These are phyloP conservation scores for Ogataea parapolymorpha DNA, from an alignment of 805 yeast genomes.

Conservation along the genomic window DNA sequence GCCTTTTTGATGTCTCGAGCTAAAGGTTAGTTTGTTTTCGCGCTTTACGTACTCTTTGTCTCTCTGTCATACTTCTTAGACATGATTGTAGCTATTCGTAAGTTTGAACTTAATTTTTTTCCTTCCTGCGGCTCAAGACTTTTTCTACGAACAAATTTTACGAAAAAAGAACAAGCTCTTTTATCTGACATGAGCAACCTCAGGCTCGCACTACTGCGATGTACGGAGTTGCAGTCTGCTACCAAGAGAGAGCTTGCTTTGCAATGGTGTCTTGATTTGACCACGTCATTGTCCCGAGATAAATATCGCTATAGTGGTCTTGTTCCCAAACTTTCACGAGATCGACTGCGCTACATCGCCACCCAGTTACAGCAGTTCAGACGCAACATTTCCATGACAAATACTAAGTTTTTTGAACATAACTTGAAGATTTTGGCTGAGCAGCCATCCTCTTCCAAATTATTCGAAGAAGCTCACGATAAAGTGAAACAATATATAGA, in stretches of 20 bases:
- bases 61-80: slow-evolving; percentile 26
- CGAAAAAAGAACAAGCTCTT: neutral
- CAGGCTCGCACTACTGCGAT: slow-evolving; percentile 26
- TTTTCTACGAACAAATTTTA: slow-evolving; percentile 3
- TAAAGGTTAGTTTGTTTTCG: slow-evolving; percentile 3
- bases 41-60: slow-evolving; percentile 22
- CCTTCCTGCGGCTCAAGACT: slow-evolving; percentile 3
- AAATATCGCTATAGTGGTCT: slow-evolving; percentile 13
- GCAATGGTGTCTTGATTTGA: slow-evolving; percentile 25
- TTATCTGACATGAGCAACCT: slow-evolving; percentile 22
- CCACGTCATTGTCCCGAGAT: slow-evolving; percentile 1
- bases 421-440: slow-evolving; percentile 22
- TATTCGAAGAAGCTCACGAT: slow-evolving; percentile 3
- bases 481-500: slow-evolving; percentile 1
- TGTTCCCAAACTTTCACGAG: slow-evolving; percentile 12
- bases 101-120: neutral
- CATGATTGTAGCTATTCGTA: slow-evolving; percentile 1
- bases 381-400: slow-evolving; percentile 23
- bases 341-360: slow-evolving; percentile 6
- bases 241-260: slow-evolving; percentile 28
- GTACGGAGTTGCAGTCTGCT: slow-evolving; percentile 22
- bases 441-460: slow-evolving; percentile 1
- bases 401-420: slow-evolving; percentile 24
- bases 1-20: slow-evolving; percentile 71
- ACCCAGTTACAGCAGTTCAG: slow-evolving; percentile 11